phyloP scores from a whole-genome alignment of 352 stramenopile genomes.

The Albugo laibachii region DNA sequence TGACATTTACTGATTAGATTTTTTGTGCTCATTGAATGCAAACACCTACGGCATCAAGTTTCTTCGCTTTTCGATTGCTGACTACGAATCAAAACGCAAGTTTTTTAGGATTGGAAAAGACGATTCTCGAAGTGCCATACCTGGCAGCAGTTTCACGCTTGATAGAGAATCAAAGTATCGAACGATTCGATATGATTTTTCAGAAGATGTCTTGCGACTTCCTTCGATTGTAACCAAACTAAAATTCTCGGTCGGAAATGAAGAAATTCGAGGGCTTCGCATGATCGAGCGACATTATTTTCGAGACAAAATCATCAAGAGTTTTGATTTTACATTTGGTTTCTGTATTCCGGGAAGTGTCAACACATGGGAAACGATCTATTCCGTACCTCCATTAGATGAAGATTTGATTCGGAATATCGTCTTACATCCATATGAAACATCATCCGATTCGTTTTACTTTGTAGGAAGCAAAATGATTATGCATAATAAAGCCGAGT shows the following conservation, averaged over 20 bases:
- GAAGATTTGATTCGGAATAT: conserved; percentile 89
- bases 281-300: conserved; percentile 98
- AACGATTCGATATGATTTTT: conserved; percentile 91
- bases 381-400: conserved; percentile 83
- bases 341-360: conserved; percentile 91
- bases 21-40: conserved; percentile 85
- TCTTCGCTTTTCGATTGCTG: conserved; percentile 86
- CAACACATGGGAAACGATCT: conserved; percentile 92
- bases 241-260: conserved; percentile 83
- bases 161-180: conserved; percentile 59
- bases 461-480: conserved; percentile 91
- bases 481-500: conserved; percentile 92
- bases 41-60: conserved; percentile 94
- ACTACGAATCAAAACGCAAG: conserved; percentile 87
- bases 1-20: conserved; percentile 20
- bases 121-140: conserved; percentile 25
- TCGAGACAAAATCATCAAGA: conserved; percentile 86
- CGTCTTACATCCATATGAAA: conserved; percentile 87
- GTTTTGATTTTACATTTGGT: conserved; percentile 91
- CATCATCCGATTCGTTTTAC: conserved; percentile 90
- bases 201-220: conserved; percentile 82
- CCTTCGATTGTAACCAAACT: conserved; percentile 80
- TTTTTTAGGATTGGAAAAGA: conserved; percentile 88
- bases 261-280: conserved; percentile 79
- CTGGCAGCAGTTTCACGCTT: conserved; percentile 12